Evolutionary conservation across 208 protist genomes (phyloP).

Genomic region (Angomonas ambiguus): DNA sequence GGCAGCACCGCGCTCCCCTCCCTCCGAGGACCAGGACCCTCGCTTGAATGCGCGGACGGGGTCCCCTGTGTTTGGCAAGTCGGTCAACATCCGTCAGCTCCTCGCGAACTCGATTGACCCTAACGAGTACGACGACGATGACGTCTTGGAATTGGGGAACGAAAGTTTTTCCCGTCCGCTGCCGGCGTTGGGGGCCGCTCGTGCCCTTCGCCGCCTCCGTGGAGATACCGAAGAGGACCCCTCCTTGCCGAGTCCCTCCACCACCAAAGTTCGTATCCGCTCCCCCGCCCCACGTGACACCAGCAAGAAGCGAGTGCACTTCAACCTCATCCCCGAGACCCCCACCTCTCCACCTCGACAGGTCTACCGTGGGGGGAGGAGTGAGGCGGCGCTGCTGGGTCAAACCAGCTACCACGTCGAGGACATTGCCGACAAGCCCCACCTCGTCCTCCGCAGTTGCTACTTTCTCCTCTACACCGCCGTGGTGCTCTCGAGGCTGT

Average conservation of each 20-base stretch:
- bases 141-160: background rate
- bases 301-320: background rate
- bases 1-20: background rate
- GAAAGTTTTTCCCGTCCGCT: conserved; percentile 25
- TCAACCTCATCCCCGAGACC: background rate
- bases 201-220: background rate
- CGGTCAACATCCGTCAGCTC: background rate
- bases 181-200: background rate
- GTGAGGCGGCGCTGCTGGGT: background rate
- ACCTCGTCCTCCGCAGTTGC: conserved; percentile 24
- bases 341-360: background rate
- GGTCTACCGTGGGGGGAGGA: background rate
- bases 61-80: background rate
- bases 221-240: background rate
- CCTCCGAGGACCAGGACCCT: background rate
- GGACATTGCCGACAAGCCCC: conserved; percentile 18
- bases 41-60: too few species aligned
- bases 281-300: background rate
- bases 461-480: conserved; percentile 25
- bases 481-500: conserved; percentile 17
- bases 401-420: conserved; percentile 1
- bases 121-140: background rate
- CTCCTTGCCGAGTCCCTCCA: background rate
- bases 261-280: background rate
- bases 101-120: background rate